Conservation (phyloP, 805 yeast species). For the Blastobotrys peoriensis region DNA sequence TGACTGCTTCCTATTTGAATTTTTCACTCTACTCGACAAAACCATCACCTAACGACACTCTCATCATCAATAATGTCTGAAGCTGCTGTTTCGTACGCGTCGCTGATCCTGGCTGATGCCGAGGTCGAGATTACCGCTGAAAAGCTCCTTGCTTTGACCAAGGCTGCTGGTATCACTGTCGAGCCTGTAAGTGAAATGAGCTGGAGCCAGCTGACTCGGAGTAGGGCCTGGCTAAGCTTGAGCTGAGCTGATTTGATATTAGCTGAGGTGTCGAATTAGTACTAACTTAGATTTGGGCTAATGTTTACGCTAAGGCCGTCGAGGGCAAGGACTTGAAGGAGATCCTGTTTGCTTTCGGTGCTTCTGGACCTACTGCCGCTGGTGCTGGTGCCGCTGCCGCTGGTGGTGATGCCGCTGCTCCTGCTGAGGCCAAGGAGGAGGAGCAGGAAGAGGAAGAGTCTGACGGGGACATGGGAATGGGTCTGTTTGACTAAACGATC, state of each 20-base stretch:
- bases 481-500: conserved; percentile 81
- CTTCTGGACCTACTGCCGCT: conserved; percentile 69
- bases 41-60: too few species aligned
- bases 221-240: neutral
- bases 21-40: too few species aligned
- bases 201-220: neutral
- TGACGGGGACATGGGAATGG: conserved; percentile 90
- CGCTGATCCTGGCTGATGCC: conserved; percentile 96
- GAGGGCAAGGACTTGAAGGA: conserved; percentile 83
- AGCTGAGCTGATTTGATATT: neutral
- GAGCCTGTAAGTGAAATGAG: conserved; percentile 40
- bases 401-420: conserved; percentile 59
- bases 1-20: too few species aligned
- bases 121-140: conserved; percentile 88
- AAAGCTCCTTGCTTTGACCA: conserved; percentile 70
- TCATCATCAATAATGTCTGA: conserved; percentile 40
- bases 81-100: conserved; percentile 95
- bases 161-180: conserved; percentile 76
- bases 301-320: conserved; percentile 82
- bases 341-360: conserved; percentile 58
- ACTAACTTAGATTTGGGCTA: conserved; percentile 60
- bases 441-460: conserved; percentile 51
- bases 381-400: conserved; percentile 56
- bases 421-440: conserved; percentile 53
- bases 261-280: neutral